Percentiles rank a stretch among this genome's conserved stretches.
Conservation (phyloP, 116 monocot genomes). For the Phalaenopsis hybrid region DNA sequence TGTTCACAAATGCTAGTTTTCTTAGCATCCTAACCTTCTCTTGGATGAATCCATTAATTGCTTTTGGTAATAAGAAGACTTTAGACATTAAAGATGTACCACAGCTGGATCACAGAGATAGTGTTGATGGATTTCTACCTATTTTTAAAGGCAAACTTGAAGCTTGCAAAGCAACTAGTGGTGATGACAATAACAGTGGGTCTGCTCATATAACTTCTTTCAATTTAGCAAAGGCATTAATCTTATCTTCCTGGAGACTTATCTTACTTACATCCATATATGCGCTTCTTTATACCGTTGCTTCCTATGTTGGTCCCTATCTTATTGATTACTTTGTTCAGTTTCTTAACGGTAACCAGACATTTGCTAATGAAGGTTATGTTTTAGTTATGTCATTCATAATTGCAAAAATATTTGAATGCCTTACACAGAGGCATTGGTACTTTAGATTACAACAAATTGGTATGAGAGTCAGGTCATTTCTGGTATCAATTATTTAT, state of each 20-base stretch:
- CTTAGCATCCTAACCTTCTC: constrained; percentile 42
- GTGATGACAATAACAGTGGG: not conserved
- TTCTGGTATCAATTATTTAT: constrained; percentile 38
- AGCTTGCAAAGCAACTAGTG: constrained; percentile 5
- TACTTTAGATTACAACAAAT: constrained; percentile 26
- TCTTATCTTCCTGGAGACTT: constrained; percentile 18
- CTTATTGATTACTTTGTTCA: constrained; percentile 38
- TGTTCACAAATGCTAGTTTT: constrained; percentile 23
- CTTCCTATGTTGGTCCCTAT: constrained; percentile 41
- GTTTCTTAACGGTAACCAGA: constrained; percentile 24
- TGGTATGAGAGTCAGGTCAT: constrained; percentile 21
- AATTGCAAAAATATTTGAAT: constrained; percentile 28
- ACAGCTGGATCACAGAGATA: constrained; percentile 17
- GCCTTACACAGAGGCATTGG: constrained; percentile 30
- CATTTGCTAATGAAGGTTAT: constrained; percentile 21
- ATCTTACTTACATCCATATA: constrained; percentile 20
- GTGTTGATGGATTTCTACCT: constrained; percentile 14
- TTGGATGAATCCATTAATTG: constrained; percentile 44
- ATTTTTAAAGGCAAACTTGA: constrained; percentile 23
- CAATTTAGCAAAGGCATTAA: constrained; percentile 26
- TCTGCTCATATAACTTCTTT: constrained; percentile 18
- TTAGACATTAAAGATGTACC: constrained; percentile 49
- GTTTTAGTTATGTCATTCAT: constrained; percentile 34
- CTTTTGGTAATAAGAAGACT: constrained; percentile 20
- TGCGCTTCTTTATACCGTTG: constrained; percentile 17